These are phyloP conservation scores for Brettanomyces sp. DNA, from an alignment of 805 yeast species.

Conservation along the genomic window DNA sequence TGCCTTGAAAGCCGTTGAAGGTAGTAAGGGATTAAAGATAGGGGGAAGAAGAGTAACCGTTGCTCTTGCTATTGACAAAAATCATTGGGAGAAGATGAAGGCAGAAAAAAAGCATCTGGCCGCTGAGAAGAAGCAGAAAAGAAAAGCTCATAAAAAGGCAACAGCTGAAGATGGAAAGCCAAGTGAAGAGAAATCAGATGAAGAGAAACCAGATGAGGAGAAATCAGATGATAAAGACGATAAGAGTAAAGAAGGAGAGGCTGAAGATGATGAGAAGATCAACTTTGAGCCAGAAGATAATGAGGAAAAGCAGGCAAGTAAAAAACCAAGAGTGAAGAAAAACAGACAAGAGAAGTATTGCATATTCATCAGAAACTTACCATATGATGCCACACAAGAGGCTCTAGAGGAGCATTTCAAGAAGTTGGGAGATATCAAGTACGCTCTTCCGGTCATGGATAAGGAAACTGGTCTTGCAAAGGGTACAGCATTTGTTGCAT, in stretches of 20 bases:
- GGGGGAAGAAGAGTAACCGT: constrained; percentile 90
- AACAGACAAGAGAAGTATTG: constrained; percentile 66
- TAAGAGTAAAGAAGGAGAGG: constrained; percentile 24
- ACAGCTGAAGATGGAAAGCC: constrained; percentile 32
- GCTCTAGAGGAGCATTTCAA: constrained; percentile 67
- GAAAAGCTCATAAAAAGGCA: constrained; percentile 22
- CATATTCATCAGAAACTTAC: constrained; percentile 83
- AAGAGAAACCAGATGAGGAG: constrained; percentile 21
- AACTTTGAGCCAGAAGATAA: constrained; percentile 24
- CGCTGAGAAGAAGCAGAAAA: constrained; percentile 28
- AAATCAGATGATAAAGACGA: constrained; percentile 29
- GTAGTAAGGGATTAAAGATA: constrained; percentile 63
- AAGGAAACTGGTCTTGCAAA: constrained; percentile 75
- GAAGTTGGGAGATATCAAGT: constrained; percentile 79
- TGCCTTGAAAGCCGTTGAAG: constrained; percentile 78
- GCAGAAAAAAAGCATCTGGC: constrained; percentile 9
- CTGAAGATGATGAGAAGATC: constrained; percentile 24
- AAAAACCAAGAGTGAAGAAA: constrained; percentile 20
- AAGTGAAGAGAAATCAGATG: constrained; percentile 28
- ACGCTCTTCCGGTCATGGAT: constrained; percentile 90
- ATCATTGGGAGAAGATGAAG: constrained; percentile 55
- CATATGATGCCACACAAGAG: constrained; percentile 87
- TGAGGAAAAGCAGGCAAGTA: constrained; percentile 16
- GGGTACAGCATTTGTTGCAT: constrained; percentile 95
- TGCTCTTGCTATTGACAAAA: constrained; percentile 85